Evolutionary conservation across 2,329 filamentous ascomycete genomes (phyloP).

Genomic region (Cercospora zeae-maydis): DNA sequence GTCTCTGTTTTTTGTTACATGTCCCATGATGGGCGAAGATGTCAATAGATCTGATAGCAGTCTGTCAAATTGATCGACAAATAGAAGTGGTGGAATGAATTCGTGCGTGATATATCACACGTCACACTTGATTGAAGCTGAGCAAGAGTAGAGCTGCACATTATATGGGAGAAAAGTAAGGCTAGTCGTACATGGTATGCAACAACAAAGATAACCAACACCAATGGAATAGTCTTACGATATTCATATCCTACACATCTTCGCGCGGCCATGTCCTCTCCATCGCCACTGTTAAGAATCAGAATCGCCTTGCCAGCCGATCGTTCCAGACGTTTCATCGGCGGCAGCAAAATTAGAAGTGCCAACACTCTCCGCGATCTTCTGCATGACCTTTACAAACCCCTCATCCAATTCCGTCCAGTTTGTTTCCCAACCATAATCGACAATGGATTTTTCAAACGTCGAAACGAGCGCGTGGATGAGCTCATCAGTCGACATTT

Average conservation of each 20-base stretch:
- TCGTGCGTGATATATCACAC: too few species aligned
- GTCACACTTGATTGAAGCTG: too few species aligned
- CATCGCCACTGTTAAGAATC: too few species aligned
- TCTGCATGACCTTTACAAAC: slow-evolving; percentile 9
- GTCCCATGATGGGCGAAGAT: neutral
- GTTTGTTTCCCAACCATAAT: slow-evolving; percentile 13
- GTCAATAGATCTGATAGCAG: neutral
- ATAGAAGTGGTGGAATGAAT: neutral
- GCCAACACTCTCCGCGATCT: neutral
- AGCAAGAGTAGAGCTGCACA: too few species aligned
- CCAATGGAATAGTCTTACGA: too few species aligned
- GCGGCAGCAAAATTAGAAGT: neutral
- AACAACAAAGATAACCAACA: too few species aligned
- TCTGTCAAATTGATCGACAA: neutral
- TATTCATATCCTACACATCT: too few species aligned
- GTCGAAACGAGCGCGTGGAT: slow-evolving; percentile 6
- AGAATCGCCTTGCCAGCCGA: neutral
- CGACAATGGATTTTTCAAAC: slow-evolving; percentile 9
- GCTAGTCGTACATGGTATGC: too few species aligned
- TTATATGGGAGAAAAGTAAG: too few species aligned
- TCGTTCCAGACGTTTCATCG: neutral
- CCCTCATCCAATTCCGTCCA: neutral
- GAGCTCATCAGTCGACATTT: slow-evolving; percentile 3
- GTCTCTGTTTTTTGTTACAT: neutral
- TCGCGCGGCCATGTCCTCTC: too few species aligned